phyloP scores from a whole-genome alignment of 2,329 filamentous ascomycete genomes.

The Xylariaceae sp. region DNA sequence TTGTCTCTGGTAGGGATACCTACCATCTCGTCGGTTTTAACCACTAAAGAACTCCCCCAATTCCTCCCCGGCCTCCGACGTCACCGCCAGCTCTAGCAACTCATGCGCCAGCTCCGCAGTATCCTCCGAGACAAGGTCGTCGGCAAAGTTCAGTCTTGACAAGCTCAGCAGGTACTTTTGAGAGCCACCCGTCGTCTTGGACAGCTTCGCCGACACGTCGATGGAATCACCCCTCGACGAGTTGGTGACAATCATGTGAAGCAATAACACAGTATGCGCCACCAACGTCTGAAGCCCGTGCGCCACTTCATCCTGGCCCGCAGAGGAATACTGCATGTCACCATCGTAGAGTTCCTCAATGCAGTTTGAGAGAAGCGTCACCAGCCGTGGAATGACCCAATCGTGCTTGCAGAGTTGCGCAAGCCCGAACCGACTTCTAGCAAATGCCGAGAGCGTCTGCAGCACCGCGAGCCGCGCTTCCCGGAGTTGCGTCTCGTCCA shows the following conservation, averaged over 20 bases:
- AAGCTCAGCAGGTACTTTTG: slow-evolving; percentile 81
- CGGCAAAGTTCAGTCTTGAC: slow-evolving; percentile 77
- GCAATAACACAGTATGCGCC: slow-evolving; percentile 44
- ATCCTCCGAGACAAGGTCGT: slow-evolving; percentile 73
- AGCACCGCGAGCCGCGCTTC: slow-evolving; percentile 46
- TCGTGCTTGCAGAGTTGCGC: slow-evolving; percentile 64
- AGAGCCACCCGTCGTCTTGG: slow-evolving; percentile 63
- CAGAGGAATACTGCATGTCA: slow-evolving; percentile 38
- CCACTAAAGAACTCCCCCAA: slow-evolving; percentile 38
- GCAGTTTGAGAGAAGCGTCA: slow-evolving; percentile 59
- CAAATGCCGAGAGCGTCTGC: slow-evolving; percentile 56
- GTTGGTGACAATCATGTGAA: slow-evolving; percentile 51
- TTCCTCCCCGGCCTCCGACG: slow-evolving; percentile 61
- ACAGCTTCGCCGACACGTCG: slow-evolving; percentile 68
- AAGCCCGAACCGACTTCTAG: slow-evolving; percentile 58
- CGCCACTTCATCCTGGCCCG: slow-evolving; percentile 18
- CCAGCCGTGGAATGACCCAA: slow-evolving; percentile 67
- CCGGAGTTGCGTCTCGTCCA: slow-evolving; percentile 39
- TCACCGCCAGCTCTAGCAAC: slow-evolving; percentile 74
- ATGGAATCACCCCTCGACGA: slow-evolving; percentile 42
- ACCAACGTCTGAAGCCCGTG: slow-evolving; percentile 44
- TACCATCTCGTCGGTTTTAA: slow-evolving; percentile 12
- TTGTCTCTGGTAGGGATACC: neutral
- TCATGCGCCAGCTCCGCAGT: slow-evolving; percentile 77
- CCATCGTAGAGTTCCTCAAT: slow-evolving; percentile 71